Percentiles rank a stretch among this genome's conserved stretches.
phyloP scores from a whole-genome alignment of 805 yeast genomes.

The Metschnikowia bowlesiae region DNA sequence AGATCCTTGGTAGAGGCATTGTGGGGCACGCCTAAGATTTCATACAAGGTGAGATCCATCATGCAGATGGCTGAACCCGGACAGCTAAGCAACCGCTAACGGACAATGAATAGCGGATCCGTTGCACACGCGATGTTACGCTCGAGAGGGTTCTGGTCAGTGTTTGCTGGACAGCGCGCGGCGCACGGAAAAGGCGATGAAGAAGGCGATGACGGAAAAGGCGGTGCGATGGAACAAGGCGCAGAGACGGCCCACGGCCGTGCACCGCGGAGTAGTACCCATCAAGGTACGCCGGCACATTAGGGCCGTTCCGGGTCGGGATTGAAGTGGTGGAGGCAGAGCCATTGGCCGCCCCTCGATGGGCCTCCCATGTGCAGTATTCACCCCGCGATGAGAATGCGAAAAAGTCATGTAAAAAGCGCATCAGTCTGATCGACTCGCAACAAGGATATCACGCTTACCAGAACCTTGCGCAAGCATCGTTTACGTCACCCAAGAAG shows the following conservation, averaged over 20 bases:
- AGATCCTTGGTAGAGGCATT: slow-evolving; percentile 39
- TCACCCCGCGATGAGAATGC: slow-evolving; percentile 2
- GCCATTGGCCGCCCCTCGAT: too few relatives aligned
- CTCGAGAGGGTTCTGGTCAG: too few relatives aligned
- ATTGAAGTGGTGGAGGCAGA: background rate
- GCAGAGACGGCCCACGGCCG: background rate
- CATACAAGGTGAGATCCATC: slow-evolving; percentile 39
- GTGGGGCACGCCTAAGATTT: slow-evolving; percentile 49
- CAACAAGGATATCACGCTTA: too few relatives aligned
- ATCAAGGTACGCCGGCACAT: background rate
- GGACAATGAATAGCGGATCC: too few relatives aligned
- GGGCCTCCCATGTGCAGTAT: slow-evolving; percentile 3
- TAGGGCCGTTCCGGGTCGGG: too few relatives aligned
- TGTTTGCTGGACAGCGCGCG: too few relatives aligned
- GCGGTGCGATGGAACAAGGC: background rate
- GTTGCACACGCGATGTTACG: too few relatives aligned
- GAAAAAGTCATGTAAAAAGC: slow-evolving; percentile 3
- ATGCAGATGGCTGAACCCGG: background rate
- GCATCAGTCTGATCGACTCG: background rate
- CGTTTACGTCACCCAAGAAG: too few relatives aligned
- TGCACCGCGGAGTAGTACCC: background rate
- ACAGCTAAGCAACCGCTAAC: too few relatives aligned
- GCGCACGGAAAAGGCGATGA: background rate
- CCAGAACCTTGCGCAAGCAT: too few relatives aligned
- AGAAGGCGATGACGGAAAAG: background rate